Base-by-base conservation (phyloP, 331 rosid genomes). In the Dryas integrifolia region DNA sequence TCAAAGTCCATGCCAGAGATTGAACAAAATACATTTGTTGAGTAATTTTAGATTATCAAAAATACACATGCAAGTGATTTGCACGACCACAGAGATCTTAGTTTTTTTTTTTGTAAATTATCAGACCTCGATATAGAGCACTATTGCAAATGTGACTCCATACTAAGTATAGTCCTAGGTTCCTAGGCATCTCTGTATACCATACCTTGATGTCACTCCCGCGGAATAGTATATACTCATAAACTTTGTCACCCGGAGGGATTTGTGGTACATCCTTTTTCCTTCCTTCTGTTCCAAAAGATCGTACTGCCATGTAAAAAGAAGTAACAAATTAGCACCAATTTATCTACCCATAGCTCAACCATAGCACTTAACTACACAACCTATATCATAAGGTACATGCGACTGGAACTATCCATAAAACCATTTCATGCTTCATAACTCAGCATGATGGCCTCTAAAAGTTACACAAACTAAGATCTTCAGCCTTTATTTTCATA, bases 211-310 rank as follows among this genome's bases (percentile, higher is more conserved):
- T 94, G 80, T 94, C 98, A 47, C 94, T 86, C 51, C 98, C 98
- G 0, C 97, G 92, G 80, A 94, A 94, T 35, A 94, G 89, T 81
- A 94, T 94, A 69, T 89, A 91, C 84, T 91, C 97, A 39, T 89
- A 94, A 35, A 94, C 85, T 79, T 85, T 88, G 72, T 91, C 98
- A 21, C 96, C 85, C 0, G 98, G 95, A 26, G 86, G 95, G 70
- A 94, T 76, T 73, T 89, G 95, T 9, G 80, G 89, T 15, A 96
- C 97, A 65, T 94, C 98, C 77, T 88, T 93, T 70, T 93, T 94
- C 83, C 98, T 84, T 77, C 98, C 98, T 85, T 94, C 98, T 14
- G 98, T 91, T 78, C 98, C 98, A 75, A 89, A 92, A 26, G 96
- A 90, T 71, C 91, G 78, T 49, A 90, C 93, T 90, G 88, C 82